Conservation (phyloP, 306 rosid species). For the Medicago arabica region DNA sequence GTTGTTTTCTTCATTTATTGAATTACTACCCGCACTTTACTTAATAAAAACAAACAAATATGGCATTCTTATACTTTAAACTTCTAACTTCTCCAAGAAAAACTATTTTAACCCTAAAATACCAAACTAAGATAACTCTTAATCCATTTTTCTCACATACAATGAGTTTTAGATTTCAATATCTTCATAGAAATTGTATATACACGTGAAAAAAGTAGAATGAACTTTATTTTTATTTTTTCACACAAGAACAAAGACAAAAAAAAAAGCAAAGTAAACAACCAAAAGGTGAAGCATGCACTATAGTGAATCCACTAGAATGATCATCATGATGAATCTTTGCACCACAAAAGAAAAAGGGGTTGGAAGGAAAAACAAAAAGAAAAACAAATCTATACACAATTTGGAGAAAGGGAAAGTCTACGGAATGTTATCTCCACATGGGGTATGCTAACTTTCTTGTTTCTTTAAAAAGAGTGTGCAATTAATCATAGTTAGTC, state of each 20-base stretch:
- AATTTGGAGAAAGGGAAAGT: constrained; percentile 47
- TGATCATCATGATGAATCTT: constrained; percentile 76
- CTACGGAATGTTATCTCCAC: constrained; percentile 52
- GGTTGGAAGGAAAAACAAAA: constrained; percentile 28
- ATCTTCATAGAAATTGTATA: constrained; percentile 45
- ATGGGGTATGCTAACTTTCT: constrained; percentile 51
- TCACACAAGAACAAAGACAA: constrained; percentile 37
- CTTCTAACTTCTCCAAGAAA: constrained; percentile 27
- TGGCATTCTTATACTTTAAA: constrained; percentile 27
- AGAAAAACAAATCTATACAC: constrained; percentile 36
- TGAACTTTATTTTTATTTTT: constrained; percentile 48
- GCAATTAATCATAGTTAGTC: constrained; percentile 55
- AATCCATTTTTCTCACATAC: constrained; percentile 25
- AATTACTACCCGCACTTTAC: constrained; percentile 32
- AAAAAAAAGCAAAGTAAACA: constrained; percentile 46
- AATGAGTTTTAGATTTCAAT: constrained; percentile 33
- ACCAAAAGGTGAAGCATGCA: constrained; percentile 68
- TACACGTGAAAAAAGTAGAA: constrained; percentile 72
- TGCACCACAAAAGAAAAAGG: constrained; percentile 56
- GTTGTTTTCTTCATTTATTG: constrained; percentile 41
- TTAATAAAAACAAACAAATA: constrained; percentile 40
- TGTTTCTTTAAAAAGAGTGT: constrained; percentile 51
- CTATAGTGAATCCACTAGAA: constrained; percentile 74
- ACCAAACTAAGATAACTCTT: constrained; percentile 31
- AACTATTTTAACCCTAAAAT: constrained; percentile 28